Evolutionary conservation across 116 monocot species (phyloP), one percentile per base, ranked within the genome.

Genomic region (Dioscorea cayenensis): DNA sequence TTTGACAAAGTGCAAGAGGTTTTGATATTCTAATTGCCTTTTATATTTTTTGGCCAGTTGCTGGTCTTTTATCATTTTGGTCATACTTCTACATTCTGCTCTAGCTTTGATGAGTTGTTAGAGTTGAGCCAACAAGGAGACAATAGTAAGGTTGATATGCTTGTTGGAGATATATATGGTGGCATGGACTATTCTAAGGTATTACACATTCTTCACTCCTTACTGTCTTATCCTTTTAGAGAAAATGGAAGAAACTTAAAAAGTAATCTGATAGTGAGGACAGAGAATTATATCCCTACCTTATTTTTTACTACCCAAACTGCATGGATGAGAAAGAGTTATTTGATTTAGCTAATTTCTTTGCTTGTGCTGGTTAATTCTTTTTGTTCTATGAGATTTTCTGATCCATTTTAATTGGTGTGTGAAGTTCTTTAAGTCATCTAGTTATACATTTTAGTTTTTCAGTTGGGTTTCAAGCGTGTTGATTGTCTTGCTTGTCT

Each of bases 151-250:
- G 69, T 97, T 50, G 97, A 97, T 76, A 97, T 97, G 97, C 94
- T 97, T 83, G 97, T 97, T 72, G 97, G 97, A 75, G 97, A 97
- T 82, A 97, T 97, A 75, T 97, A 97, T 83, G 97, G 97, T 83
- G 97, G 97, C 32, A 28, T 89, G 81, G 97, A 97, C 69, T 97
- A 97, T 74, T 78, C 90, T 29, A 97, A 97, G 97, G 97, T 97
- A 74, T 25, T 70, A 55, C 55, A 19, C 55, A 14, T 55, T 55
- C 55, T n/a, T 55, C 55, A 55, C 2, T 55, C 55, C 1, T 55
- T 55, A 43, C 43, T 43, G 43, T 55, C 55, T 55, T 55, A 55
- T 55, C 16, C 16, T 43, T 43, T 7, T 8, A 43, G 43, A 43
- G 43, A 43, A 9, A 43, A 43, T 7, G 43, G 43, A 43, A 43